These are phyloP conservation scores for Amborella trichopoda DNA, from an alignment of 164 flowering plant genomes.

Conservation along the genomic window DNA sequence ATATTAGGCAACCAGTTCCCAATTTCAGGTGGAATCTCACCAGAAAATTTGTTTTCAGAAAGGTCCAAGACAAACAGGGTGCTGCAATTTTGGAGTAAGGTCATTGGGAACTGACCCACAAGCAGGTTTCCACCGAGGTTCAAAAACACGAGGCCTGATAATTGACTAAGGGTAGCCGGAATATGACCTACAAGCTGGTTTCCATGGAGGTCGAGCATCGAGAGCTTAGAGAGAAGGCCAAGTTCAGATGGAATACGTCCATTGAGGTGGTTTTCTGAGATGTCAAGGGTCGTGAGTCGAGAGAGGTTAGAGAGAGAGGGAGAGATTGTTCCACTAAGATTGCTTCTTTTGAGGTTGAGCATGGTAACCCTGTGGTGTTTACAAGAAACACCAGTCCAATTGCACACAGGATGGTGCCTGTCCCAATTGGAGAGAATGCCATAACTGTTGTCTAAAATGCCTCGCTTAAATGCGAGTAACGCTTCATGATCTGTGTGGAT, in stretches of 20 bases:
- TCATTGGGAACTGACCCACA: conserved; percentile 13
- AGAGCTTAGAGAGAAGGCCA: conserved; percentile 12
- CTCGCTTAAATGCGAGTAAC: conserved; percentile 15
- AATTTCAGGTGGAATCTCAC: conserved; percentile 31
- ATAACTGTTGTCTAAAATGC: conserved; percentile 12
- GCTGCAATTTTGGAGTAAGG: conserved; percentile 30
- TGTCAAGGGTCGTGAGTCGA: conserved; percentile 15
- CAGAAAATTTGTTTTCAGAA: conserved; percentile 26
- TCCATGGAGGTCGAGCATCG: conserved; percentile 9
- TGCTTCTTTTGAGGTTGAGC: conserved; percentile 10
- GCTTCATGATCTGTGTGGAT: conserved; percentile 8
- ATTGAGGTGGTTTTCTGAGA: conserved; percentile 15
- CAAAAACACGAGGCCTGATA: conserved; percentile 11
- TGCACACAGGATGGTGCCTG: conserved; percentile 11
- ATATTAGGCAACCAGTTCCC: conserved; percentile 21
- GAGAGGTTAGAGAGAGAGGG: conserved; percentile 20
- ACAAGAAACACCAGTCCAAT: conserved; percentile 18
- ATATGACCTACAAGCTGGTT: conserved; percentile 14
- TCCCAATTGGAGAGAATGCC: conserved; percentile 15
- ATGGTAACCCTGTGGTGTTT: conserved; percentile 7
- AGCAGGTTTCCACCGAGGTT: conserved; percentile 17
- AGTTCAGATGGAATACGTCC: conserved; percentile 17
- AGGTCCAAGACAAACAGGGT: conserved; percentile 24
- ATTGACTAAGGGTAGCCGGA: conserved; percentile 16
- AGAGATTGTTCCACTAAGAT: conserved; percentile 18